A percentile compares a stretch with the other conserved stretches of the same genome.
These are phyloP conservation scores for Coemansia sp. DNA, from an alignment of 192 early-diverging fungal genomes.

Conservation along the genomic window DNA sequence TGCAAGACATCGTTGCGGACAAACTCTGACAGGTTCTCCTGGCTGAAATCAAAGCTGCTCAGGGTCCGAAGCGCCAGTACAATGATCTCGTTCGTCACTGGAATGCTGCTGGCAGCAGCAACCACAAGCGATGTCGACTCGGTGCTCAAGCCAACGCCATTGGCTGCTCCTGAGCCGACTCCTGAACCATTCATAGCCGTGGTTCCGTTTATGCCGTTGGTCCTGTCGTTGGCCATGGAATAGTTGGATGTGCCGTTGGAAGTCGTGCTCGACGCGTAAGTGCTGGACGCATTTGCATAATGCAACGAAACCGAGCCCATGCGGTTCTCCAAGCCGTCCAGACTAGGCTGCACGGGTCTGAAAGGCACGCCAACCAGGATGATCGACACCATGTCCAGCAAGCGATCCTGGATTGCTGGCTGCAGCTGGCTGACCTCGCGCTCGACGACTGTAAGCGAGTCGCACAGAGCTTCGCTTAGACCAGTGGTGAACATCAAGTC, in stretches of 20 bases:
- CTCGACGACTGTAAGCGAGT: constrained; percentile 78
- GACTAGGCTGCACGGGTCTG: constrained; percentile 70
- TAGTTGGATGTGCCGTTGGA: too few species aligned
- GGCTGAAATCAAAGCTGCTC: constrained; percentile 84
- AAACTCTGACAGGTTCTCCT: constrained; percentile 83
- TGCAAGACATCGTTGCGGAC: constrained; percentile 81
- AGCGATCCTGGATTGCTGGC: constrained; percentile 81
- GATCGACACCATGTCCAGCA: constrained; percentile 86
- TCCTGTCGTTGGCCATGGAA: constrained; percentile 12
- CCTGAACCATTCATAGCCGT: too few species aligned
- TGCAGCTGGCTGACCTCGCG: constrained; percentile 77
- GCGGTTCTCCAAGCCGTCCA: constrained; percentile 18
- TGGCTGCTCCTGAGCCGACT: not conserved
- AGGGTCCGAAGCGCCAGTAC: constrained; percentile 83
- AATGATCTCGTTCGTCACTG: constrained; percentile 61
- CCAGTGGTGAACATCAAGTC: constrained; percentile 93
- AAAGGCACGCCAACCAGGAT: constrained; percentile 82
- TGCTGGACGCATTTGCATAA: constrained; percentile 1
- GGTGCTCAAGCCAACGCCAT: not conserved
- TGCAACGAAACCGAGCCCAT: constrained; percentile 24
- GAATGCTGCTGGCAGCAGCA: constrained; percentile 12
- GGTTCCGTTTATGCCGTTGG: constrained; percentile 51
- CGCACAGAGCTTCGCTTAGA: constrained; percentile 77
- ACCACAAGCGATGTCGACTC: constrained; percentile 18
- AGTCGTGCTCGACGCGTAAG: constrained; percentile 19